Evolutionary conservation across 805 yeast species (phyloP).

Genomic region (Wilhelminamyces savonicus): DNA sequence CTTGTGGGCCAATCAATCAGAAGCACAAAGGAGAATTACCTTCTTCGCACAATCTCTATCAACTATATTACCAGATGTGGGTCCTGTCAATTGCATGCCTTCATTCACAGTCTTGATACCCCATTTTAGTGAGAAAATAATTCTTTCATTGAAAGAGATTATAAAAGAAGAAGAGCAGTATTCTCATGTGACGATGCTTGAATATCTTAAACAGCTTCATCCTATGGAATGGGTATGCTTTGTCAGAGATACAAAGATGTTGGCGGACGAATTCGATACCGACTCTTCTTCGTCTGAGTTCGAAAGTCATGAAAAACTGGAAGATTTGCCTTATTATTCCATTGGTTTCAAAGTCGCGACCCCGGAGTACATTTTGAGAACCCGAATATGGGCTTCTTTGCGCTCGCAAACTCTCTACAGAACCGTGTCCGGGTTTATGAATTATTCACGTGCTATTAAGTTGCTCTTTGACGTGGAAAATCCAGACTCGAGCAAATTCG

Average conservation of each 20-base stretch:
- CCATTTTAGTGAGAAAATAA: constrained; percentile 79
- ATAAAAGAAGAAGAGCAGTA: constrained; percentile 66
- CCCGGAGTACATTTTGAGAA: constrained; percentile 41
- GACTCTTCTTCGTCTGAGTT: constrained; percentile 11
- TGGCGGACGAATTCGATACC: constrained; percentile 41
- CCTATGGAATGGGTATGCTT: constrained; percentile 54
- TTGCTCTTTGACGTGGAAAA: constrained; percentile 43
- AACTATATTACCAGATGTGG: constrained; percentile 75
- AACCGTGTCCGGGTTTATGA: constrained; percentile 43
- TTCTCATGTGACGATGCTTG: constrained; percentile 49
- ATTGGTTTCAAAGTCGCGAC: constrained; percentile 44
- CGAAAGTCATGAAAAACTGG: constrained; percentile 16
- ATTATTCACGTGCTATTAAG: constrained; percentile 41
- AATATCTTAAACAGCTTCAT: constrained; percentile 49
- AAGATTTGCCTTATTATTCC: constrained; percentile 41
- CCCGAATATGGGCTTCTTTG: constrained; percentile 43
- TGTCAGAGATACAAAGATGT: constrained; percentile 48
- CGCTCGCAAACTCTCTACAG: constrained; percentile 42
- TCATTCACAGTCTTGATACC: constrained; percentile 80
- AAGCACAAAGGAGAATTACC: constrained; percentile 77
- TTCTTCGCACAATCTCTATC: constrained; percentile 88
- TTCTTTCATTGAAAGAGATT: constrained; percentile 69
- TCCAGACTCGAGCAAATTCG: constrained; percentile 23
- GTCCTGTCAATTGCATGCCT: constrained; percentile 66
- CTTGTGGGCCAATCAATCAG: constrained; percentile 56